Evolutionary conservation across 1,284 basidiomycete species (phyloP), one percentile per base, ranked within the genome.

Genomic region (Pascua guehoae): DNA sequence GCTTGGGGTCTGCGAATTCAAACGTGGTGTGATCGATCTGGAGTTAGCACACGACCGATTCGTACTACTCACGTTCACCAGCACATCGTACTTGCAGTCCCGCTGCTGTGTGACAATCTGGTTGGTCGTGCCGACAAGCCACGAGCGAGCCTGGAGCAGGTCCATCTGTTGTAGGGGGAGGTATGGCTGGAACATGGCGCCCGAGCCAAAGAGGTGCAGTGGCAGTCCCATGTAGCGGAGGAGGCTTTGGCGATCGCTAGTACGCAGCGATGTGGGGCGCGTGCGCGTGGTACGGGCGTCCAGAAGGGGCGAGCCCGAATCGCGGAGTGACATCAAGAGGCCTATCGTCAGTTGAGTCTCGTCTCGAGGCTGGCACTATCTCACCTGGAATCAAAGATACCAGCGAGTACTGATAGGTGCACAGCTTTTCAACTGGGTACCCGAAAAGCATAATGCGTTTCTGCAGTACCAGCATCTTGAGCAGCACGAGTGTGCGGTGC

Each of bases 381-480:
- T 48, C 63, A 86, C 88, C 88, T 41, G 90, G 89, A 61, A 91
- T 81, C 12, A 92, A 80, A 0, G 90, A 90, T 51, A 91, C 69
- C n/a, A 98, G 82, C 1, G 91, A 95, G 75, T 99, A 99, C 75
- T 99, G 96, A 69, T 92, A 96, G 32, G 93, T 97, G 79, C 95
- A 98, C 38, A 99, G 80, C 57, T 87, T 86, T 76, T 99, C 96
- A 0, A 98, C 95, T 0, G 95, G 95, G 70, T 97, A 93, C 9
- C 95, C 95, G 67, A 86, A 96, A 73, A 98, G 93, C 87, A 98
- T 90, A 61, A 98, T 88, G 79, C 88, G 82, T 75, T 90, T 90
- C 74, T 99, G 95, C 37, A 98, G 79, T 73, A 98, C 88, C 10
- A 99, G 78, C 15, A 96, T 86, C 74, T 99, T 99, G 61, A 98